Evolutionary conservation across 2,329 filamentous ascomycete species (phyloP).

Genomic region (Nemania abortiva): DNA sequence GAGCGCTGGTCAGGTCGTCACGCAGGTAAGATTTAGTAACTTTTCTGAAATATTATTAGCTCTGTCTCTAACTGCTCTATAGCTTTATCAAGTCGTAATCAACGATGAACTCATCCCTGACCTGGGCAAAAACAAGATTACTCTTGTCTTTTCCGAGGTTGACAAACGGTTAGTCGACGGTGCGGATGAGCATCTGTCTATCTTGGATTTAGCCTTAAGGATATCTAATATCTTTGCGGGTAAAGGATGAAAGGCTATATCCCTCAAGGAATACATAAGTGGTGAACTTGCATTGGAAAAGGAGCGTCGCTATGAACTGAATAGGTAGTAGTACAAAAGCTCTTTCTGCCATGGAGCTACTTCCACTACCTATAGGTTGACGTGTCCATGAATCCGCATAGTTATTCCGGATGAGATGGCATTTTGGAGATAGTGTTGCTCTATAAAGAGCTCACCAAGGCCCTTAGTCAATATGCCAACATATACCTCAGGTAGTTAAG

Average conservation of each 20-base stretch:
- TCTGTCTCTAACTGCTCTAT: constrained; percentile 12
- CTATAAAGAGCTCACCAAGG: not conserved
- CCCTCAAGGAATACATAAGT: constrained; percentile 11
- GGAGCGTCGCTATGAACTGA: constrained; percentile 18
- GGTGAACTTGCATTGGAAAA: constrained; percentile 8
- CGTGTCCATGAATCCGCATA: not conserved
- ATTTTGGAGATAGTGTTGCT: not conserved
- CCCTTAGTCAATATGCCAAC: not conserved
- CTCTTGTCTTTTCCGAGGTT: constrained; percentile 89
- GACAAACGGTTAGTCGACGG: constrained; percentile 96
- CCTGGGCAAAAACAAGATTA: constrained; percentile 89
- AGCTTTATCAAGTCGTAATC: constrained; percentile 86
- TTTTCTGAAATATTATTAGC: not conserved
- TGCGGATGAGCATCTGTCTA: constrained; percentile 91
- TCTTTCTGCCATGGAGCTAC: not conserved
- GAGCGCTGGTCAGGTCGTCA: constrained; percentile 90
- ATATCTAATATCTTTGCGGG: constrained; percentile 79
- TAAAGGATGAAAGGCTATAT: constrained; percentile 45
- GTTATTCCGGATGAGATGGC: not conserved
- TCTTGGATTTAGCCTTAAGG: constrained; percentile 85
- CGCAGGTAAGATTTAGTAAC: constrained; percentile 69
- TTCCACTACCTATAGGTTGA: not conserved
- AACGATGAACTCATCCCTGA: constrained; percentile 88
- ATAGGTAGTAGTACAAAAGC: constrained; percentile 11
- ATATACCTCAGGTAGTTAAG: not conserved